These are phyloP conservation scores for Ascochyta viciae-villosae DNA, from an alignment of 2,329 filamentous ascomycete species.

Conservation along the genomic window DNA sequence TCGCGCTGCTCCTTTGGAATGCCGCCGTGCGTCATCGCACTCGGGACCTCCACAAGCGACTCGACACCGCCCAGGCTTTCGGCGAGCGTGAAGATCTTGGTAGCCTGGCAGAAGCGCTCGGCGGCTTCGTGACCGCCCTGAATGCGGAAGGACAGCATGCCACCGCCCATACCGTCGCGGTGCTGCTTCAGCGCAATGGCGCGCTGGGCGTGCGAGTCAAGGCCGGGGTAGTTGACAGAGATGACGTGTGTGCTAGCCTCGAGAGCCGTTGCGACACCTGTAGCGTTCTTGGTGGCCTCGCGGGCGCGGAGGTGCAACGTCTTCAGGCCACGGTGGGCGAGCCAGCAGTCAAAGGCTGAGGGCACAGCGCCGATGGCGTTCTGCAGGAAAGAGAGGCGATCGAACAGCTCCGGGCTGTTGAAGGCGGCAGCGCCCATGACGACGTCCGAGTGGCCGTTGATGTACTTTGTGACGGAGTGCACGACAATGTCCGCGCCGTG, in stretches of 20 bases:
- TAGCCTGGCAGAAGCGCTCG: conserved; percentile 89
- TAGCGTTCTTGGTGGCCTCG: conserved; percentile 84
- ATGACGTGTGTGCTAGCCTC: conserved; percentile 82
- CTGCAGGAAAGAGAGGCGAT: conserved; percentile 86
- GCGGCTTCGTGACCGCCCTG: conserved; percentile 84
- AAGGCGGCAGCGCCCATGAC: conserved; percentile 97
- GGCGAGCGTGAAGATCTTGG: conserved; percentile 89
- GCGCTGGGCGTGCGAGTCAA: conserved; percentile 86
- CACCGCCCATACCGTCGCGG: conserved; percentile 90
- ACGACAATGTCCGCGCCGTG: conserved; percentile 96
- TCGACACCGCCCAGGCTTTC: conserved; percentile 94
- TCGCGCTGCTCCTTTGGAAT: conserved; percentile 92
- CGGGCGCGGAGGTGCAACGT: conserved; percentile 91
- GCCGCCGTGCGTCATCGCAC: conserved; percentile 95
- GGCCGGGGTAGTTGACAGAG: conserved; percentile 92
- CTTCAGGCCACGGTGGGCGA: conserved; percentile 95
- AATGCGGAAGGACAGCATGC: conserved; percentile 97
- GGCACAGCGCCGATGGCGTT: conserved; percentile 97
- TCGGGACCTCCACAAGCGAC: conserved; percentile 88
- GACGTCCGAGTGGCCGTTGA: conserved; percentile 95
- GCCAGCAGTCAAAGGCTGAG: conserved; percentile 95
- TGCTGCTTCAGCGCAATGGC: conserved; percentile 88
- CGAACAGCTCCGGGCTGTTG: conserved; percentile 81
- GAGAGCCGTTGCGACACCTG: conserved; percentile 76
- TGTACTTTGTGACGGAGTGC: conserved; percentile 98